Percentiles rank a stretch among this genome's conserved stretches.
phyloP scores from a whole-genome alignment of 352 stramenopile genomes.

The Phytopythium vexans region DNA sequence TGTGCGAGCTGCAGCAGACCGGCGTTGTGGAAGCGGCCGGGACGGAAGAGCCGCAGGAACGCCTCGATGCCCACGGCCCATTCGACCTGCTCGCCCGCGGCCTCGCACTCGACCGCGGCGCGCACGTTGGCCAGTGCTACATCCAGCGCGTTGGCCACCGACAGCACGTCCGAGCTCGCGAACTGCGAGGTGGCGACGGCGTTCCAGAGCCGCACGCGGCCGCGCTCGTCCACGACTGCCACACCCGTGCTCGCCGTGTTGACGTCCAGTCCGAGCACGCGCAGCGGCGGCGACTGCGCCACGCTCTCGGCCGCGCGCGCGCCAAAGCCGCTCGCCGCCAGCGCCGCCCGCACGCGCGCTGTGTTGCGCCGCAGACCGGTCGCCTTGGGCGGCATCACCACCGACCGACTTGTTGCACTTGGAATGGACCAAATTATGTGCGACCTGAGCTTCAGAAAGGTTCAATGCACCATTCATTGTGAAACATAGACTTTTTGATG shows the following conservation, averaged over 20 bases:
- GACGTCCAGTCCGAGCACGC: constrained; percentile 76
- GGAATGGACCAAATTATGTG: too few relatives aligned
- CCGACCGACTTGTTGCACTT: too few relatives aligned
- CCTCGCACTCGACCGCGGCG: constrained; percentile 10
- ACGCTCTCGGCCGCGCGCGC: constrained; percentile 15
- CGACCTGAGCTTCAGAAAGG: too few relatives aligned
- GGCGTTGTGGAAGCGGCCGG: constrained; percentile 75
- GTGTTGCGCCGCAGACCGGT: constrained; percentile 33
- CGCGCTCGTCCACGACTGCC: constrained; percentile 53
- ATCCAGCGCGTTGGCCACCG: constrained; percentile 54
- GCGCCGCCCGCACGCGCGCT: constrained; percentile 50
- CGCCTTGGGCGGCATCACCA: too few relatives aligned
- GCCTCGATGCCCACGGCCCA: constrained; percentile 84
- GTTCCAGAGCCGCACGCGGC: constrained; percentile 50
- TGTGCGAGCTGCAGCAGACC: constrained; percentile 85
- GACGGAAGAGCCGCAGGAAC: constrained; percentile 82
- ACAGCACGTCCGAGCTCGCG: constrained; percentile 59
- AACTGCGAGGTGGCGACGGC: constrained; percentile 62
- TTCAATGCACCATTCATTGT: too few relatives aligned
- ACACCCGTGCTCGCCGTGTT: constrained; percentile 86
- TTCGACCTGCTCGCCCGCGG: constrained; percentile 4
- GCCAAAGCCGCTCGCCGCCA: constrained; percentile 24
- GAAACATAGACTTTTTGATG: too few relatives aligned
- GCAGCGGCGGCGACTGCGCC: constrained; percentile 27
- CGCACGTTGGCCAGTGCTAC: constrained; percentile 32